Evolutionary conservation across 1,284 basidiomycete species (phyloP).

Genomic region (Tylopilus orsonianus): DNA sequence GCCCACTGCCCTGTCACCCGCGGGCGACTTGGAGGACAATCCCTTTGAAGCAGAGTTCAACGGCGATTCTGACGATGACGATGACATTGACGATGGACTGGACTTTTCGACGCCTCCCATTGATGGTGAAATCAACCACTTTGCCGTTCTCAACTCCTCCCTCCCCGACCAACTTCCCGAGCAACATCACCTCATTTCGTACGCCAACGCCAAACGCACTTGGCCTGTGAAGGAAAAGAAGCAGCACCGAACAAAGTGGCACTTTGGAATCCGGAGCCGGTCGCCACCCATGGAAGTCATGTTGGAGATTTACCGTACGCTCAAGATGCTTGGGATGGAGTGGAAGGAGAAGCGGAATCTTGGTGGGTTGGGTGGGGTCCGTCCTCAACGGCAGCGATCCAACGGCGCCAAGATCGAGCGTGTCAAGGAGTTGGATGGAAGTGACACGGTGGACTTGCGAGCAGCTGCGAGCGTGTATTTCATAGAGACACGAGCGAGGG

Average conservation of each 20-base stretch:
- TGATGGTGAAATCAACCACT: slow-evolving; percentile 54
- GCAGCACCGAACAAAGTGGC: slow-evolving; percentile 84
- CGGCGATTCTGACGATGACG: slow-evolving; percentile 55
- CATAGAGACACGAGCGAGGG: slow-evolving; percentile 89
- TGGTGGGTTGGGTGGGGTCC: slow-evolving; percentile 60
- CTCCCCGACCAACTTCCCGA: slow-evolving; percentile 58
- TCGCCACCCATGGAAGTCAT: slow-evolving; percentile 99
- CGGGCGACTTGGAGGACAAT: slow-evolving; percentile 63
- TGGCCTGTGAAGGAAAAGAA: slow-evolving; percentile 57
- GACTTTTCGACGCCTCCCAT: slow-evolving; percentile 54
- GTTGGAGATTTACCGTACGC: slow-evolving; percentile 95
- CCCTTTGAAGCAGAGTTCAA: slow-evolving; percentile 75
- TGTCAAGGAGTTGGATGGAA: slow-evolving; percentile 63
- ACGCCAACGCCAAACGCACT: slow-evolving; percentile 58
- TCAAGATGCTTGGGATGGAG: slow-evolving; percentile 94
- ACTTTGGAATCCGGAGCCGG: slow-evolving; percentile 94
- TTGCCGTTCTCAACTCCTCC: slow-evolving; percentile 83
- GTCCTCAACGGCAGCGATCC: slow-evolving; percentile 23
- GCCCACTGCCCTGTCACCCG: slow-evolving; percentile 52
- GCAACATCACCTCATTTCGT: slow-evolving; percentile 59
- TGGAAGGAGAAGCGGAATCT: slow-evolving; percentile 85
- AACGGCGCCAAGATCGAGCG: slow-evolving; percentile 55
- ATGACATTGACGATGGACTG: slow-evolving; percentile 62
- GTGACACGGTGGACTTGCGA: slow-evolving; percentile 61
- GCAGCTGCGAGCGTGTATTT: slow-evolving; percentile 82